phyloP scores from a whole-genome alignment of 2,329 filamentous ascomycete species.

The Juglanconis oblonga region DNA sequence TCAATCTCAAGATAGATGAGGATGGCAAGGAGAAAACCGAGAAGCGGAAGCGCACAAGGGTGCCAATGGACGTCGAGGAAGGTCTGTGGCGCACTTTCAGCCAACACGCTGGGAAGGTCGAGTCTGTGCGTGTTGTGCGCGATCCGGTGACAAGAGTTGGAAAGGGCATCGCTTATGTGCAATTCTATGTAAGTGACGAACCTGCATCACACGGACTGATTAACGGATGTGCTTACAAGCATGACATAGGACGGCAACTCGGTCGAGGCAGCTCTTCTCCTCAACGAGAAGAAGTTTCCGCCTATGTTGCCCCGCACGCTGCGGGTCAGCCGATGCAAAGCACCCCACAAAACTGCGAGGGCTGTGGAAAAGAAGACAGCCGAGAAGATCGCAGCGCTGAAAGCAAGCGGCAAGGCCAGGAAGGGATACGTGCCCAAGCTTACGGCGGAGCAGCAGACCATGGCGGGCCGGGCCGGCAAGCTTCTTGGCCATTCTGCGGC shows the following conservation, averaged over 20 bases:
- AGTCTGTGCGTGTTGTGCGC: conserved; percentile 88
- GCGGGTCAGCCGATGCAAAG: conserved; percentile 83
- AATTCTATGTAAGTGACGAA: conserved; percentile 66
- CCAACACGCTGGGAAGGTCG: conserved; percentile 72
- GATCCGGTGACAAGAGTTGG: conserved; percentile 89
- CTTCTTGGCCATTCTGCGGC: conserved; percentile 66
- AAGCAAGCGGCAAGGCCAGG: conserved; percentile 26
- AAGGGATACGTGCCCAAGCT: conserved; percentile 65
- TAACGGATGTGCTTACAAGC: background rate
- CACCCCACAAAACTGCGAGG: conserved; percentile 57
- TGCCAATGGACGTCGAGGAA: conserved; percentile 85
- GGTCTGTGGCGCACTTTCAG: conserved; percentile 82
- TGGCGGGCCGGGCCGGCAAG: conserved; percentile 70
- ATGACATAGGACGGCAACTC: conserved; percentile 67
- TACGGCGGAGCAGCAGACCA: conserved; percentile 66
- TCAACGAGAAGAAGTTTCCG: conserved; percentile 88
- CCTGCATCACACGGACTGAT: background rate
- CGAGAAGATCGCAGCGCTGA: conserved; percentile 13
- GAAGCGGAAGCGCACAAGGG: conserved; percentile 65
- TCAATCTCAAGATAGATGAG: conserved; percentile 62
- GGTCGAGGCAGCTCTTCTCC: conserved; percentile 85
- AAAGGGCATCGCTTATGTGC: conserved; percentile 96
- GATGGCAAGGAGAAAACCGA: conserved; percentile 60
- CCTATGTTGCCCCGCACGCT: conserved; percentile 88
- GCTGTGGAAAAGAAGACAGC: conserved; percentile 50